These are phyloP conservation scores for Spathaspora hagerdaliae DNA, from an alignment of 805 yeast genomes.

Conservation along the genomic window DNA sequence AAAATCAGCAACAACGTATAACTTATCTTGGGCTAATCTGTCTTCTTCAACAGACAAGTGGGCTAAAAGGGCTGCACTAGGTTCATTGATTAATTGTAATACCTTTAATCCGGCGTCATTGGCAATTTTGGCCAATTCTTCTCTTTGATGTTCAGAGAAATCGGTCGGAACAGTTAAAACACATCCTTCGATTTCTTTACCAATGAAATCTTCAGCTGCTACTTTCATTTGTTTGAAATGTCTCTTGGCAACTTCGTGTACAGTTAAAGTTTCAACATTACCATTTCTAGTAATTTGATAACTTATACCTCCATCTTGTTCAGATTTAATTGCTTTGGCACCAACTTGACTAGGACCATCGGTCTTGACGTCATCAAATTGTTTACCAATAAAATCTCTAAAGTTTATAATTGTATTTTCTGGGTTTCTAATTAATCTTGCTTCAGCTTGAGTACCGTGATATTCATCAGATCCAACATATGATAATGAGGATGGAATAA, in stretches of 20 bases:
- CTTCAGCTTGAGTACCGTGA: constrained; percentile 94
- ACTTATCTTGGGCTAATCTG: constrained; percentile 56
- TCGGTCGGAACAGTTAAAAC: constrained; percentile 91
- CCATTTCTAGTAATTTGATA: constrained; percentile 57
- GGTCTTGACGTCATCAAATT: constrained; percentile 66
- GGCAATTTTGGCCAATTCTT: constrained; percentile 58
- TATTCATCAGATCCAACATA: constrained; percentile 94
- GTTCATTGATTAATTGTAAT: constrained; percentile 87
- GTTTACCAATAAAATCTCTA: constrained; percentile 85
- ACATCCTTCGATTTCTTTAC: constrained; percentile 72
- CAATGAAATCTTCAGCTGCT: constrained; percentile 92
- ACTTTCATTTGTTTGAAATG: constrained; percentile 76
- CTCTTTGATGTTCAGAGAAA: constrained; percentile 70
- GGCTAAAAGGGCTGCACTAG: constrained; percentile 85
- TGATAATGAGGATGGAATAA: constrained; percentile 88
- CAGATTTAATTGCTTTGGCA: constrained; percentile 53
- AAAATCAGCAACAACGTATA: constrained; percentile 90
- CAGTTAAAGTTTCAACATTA: constrained; percentile 51
- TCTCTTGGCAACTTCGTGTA: constrained; percentile 77
- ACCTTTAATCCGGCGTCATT: constrained; percentile 72
- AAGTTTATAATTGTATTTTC: constrained; percentile 82
- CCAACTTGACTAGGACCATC: constrained; percentile 49
- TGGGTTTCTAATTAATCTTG: constrained; percentile 89
- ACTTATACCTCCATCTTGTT: constrained; percentile 58
- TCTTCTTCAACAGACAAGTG: constrained; percentile 54